phyloP scores from a whole-genome alignment of 1,284 basidiomycete genomes.

The Sphaerobolus stellatus region DNA sequence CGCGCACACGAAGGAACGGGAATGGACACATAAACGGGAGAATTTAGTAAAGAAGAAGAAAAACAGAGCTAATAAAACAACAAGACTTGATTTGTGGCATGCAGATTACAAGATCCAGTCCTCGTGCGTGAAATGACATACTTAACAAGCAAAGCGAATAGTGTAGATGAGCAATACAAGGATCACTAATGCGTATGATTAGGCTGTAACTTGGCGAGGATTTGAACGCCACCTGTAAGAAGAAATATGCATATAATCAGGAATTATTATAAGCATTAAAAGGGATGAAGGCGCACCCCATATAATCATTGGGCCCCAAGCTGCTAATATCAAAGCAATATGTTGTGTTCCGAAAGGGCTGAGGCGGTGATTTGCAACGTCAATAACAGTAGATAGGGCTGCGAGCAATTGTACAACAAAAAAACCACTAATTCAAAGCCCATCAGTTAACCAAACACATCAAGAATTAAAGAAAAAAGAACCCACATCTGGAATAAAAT shows the following conservation, averaged over 20 bases:
- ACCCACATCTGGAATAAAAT: not conserved
- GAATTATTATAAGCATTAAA: not conserved
- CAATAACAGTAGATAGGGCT: conserved; percentile 30
- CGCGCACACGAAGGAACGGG: no score
- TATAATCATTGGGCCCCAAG: conserved; percentile 30
- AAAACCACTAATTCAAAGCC: not conserved
- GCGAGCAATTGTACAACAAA: conserved; percentile 23
- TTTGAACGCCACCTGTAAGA: not conserved
- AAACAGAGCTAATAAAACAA: no score
- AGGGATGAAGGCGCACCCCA: conserved; percentile 22
- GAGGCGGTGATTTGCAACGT: conserved; percentile 18
- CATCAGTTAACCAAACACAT: not conserved
- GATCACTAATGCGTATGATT: no score
- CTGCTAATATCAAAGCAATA: conserved; percentile 28
- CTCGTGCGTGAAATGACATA: no score
- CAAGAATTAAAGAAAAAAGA: no score
- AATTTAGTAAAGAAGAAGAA: no score
- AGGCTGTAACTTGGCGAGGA: no score
- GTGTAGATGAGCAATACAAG: no score
- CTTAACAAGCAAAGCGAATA: no score
- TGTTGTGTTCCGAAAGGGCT: conserved; percentile 32
- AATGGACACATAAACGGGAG: no score
- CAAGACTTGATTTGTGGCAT: no score
- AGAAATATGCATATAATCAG: not conserved
- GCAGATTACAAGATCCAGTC: no score